Conservation (phyloP, 2,329 filamentous ascomycete species). For the Hypomyces rosellus region DNA sequence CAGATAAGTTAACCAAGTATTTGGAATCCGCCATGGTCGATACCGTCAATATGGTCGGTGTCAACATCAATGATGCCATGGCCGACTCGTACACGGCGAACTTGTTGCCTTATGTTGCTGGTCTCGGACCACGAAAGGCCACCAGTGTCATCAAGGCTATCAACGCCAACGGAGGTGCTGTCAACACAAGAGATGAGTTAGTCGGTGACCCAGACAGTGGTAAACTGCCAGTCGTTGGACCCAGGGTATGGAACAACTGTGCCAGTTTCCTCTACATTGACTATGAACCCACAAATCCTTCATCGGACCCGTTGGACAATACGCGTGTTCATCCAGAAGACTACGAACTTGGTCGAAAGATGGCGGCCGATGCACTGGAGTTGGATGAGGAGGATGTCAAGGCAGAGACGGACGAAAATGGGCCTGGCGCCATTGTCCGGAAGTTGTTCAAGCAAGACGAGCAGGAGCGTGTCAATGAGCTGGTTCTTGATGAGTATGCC, state of each 20-base stretch:
- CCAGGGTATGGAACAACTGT: slow-evolving; percentile 92
- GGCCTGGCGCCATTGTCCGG: slow-evolving; percentile 81
- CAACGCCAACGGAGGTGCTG: slow-evolving; percentile 80
- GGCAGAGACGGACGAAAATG: slow-evolving; percentile 84
- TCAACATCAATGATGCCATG: slow-evolving; percentile 90
- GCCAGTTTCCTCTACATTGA: slow-evolving; percentile 91
- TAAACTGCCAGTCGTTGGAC: slow-evolving; percentile 72
- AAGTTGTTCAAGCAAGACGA: slow-evolving; percentile 93
- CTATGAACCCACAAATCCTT: slow-evolving; percentile 73
- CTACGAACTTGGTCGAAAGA: slow-evolving; percentile 95
- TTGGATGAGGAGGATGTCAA: slow-evolving; percentile 98
- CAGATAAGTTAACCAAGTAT: slow-evolving; percentile 79
- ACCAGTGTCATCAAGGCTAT: slow-evolving; percentile 69
- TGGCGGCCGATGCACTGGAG: slow-evolving; percentile 94
- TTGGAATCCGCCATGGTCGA: slow-evolving; percentile 97
- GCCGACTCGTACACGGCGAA: slow-evolving; percentile 76
- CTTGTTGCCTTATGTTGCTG: slow-evolving; percentile 83
- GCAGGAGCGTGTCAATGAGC: slow-evolving; percentile 90
- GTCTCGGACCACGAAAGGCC: slow-evolving; percentile 87
- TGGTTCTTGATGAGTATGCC: slow-evolving; percentile 94
- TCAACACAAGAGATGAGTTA: slow-evolving; percentile 79
- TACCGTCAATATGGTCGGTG: slow-evolving; percentile 94
- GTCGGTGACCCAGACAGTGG: slow-evolving; percentile 80
- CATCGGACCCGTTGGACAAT: slow-evolving; percentile 89
- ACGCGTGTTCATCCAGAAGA: slow-evolving; percentile 97